Base-by-base conservation (phyloP, 768 basidiomycete genomes). In the Mycena pura region DNA sequence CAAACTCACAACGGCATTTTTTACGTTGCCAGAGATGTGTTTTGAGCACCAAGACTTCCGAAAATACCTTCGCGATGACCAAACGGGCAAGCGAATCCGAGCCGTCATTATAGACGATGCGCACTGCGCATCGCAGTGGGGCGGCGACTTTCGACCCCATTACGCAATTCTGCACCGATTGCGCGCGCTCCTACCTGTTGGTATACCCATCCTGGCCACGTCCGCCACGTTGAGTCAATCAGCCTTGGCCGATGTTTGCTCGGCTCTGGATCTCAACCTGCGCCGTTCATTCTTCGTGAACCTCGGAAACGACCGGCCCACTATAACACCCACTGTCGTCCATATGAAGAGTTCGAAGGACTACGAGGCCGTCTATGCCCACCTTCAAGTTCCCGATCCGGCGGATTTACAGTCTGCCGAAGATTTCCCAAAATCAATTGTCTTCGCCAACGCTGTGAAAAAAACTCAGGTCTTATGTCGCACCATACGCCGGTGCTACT, bases 11-110 rank as follows among this genome's bases (percentile, higher is more conserved):
- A 60, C 29, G 76, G 65, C 7, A 69, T 80, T 5, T n/a, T 47
- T 80, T 22, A 70, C 74, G 0, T 78, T 75, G 7, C 78, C 80
- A 0, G 77, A 81, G 56, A 77, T 80, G 78, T 76, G 74, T 24
- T 68, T 78, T 25, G 57, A 73, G 56, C 72, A 80, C 62, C 36
- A 61, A 3, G 57, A 22, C 1, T 77, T 78, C 55, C 69, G 70
- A 0, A 54, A 70, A 34, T 28, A 67, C 3, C 62, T 80, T 17
- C 44, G 51, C 29, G n/a, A 34, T 25, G 28, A 66, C 14, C 46
- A 49, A 0, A 43, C 49, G 0, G 41, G 27, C 24, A 27, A 48
- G 10, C 31, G 34, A 5, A 64, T 80, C 27, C 49, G 36, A 5
- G 65, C 63, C 0, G 31, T 76, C 17, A 68, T 81, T 27, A 56